These are phyloP conservation scores for Aspergillus transmontanensis DNA, from an alignment of 2,329 filamentous ascomycete species.

Conservation along the genomic window DNA sequence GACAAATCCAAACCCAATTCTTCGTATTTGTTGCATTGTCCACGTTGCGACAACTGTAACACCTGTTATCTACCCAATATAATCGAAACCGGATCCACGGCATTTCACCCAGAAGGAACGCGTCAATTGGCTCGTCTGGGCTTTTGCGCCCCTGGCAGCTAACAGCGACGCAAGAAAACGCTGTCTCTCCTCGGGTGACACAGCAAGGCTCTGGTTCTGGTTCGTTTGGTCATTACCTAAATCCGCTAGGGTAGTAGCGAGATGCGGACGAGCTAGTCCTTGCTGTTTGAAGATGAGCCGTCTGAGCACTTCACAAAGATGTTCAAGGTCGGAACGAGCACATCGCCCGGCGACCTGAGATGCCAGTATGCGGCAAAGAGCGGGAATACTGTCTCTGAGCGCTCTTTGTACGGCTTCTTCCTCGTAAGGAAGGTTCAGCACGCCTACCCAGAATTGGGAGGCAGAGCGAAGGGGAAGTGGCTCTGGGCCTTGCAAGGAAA, in stretches of 20 bases:
- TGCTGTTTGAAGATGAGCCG: constrained; percentile 46
- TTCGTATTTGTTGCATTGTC: constrained; percentile 8
- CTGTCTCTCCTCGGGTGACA: constrained; percentile 41
- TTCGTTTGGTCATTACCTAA: constrained; percentile 27
- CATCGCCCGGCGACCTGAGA: constrained; percentile 46
- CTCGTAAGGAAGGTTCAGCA: constrained; percentile 38
- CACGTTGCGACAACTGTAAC: constrained; percentile 4
- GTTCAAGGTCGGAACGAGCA: constrained; percentile 48
- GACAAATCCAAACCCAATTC: constrained; percentile 1
- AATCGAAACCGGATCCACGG: constrained; percentile 45
- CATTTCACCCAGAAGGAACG: constrained; percentile 49
- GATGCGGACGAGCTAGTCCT: constrained; percentile 40
- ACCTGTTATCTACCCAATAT: constrained; percentile 30
- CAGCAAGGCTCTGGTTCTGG: constrained; percentile 22
- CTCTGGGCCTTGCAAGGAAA: constrained; percentile 44
- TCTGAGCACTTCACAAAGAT: constrained; percentile 45
- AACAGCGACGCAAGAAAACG: constrained; percentile 45
- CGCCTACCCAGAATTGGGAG: constrained; percentile 46
- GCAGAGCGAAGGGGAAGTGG: constrained; percentile 51
- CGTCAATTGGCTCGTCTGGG: constrained; percentile 42
- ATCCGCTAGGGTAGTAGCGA: constrained; percentile 39
- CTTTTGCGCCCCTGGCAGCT: constrained; percentile 38
- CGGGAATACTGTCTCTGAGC: constrained; percentile 39
- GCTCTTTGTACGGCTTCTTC: constrained; percentile 30
- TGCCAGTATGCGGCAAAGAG: constrained; percentile 43